Percentiles rank a stretch among this genome's conserved stretches.
These are phyloP conservation scores for Lactarius akahatsu DNA, from an alignment of 768 basidiomycete genomes.

Conservation along the genomic window DNA sequence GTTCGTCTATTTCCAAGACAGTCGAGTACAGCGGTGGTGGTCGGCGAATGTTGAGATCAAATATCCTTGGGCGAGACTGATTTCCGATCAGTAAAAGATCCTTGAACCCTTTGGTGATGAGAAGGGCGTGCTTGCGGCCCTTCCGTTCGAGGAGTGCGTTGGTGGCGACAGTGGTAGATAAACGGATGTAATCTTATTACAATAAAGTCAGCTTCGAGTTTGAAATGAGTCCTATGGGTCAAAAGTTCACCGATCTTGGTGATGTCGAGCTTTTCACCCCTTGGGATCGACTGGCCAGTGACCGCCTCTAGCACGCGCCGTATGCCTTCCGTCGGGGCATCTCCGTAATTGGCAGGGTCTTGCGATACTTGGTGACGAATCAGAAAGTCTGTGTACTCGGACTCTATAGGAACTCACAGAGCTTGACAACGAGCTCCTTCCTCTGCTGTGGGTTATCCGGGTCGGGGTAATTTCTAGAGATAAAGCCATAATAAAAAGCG, in stretches of 20 bases:
- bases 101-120: constrained; percentile 90
- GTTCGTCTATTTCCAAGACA: constrained; percentile 81
- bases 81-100: constrained; percentile 93
- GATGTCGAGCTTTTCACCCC: constrained; percentile 66
- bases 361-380: constrained; percentile 67
- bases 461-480: constrained; percentile 67
- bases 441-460: constrained; percentile 56
- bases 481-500: neutral
- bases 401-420: constrained; percentile 49
- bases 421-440: constrained; percentile 87
- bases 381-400: neutral
- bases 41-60: constrained; percentile 88
- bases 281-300: constrained; percentile 63
- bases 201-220: neutral
- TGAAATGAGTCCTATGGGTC: neutral
- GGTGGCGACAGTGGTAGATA: constrained; percentile 94
- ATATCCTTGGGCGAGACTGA: constrained; percentile 92
- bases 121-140: constrained; percentile 85
- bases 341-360: constrained; percentile 82
- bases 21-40: constrained; percentile 71
- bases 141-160: constrained; percentile 95
- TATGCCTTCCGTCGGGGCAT: constrained; percentile 95
- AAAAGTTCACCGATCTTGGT: constrained; percentile 71
- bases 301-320: constrained; percentile 79
- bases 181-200: constrained; percentile 75